A percentile compares a stretch with the other conserved stretches of the same genome.
Evolutionary conservation across 305 asterid genomes (phyloP).

Genomic region (Fraxinus sp.): DNA sequence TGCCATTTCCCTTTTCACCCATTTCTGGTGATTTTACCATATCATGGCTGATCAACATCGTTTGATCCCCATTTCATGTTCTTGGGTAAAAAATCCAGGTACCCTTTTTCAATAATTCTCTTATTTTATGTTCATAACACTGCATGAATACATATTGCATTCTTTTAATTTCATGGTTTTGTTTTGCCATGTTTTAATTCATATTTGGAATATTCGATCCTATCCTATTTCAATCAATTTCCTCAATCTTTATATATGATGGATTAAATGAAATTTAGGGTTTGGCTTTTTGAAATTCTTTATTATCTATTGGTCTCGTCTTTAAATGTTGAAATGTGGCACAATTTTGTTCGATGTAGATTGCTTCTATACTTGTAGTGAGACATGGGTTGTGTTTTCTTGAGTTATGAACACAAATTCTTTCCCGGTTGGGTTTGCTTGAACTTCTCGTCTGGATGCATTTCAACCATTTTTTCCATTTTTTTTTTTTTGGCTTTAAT

Average conservation of each 20-base stretch:
- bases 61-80: slow-evolving; percentile 16
- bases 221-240: background rate
- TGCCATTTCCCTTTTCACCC: background rate
- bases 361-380: background rate
- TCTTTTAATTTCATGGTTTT: background rate
- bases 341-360: background rate
- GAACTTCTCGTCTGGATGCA: background rate
- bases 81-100: background rate
- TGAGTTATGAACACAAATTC: background rate
- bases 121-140: background rate
- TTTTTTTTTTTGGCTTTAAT: background rate
- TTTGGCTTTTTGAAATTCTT: background rate
- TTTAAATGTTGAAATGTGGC: background rate
- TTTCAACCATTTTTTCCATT: background rate
- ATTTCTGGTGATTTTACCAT: slow-evolving; percentile 12
- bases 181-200: background rate
- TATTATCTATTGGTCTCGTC: background rate
- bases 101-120: background rate
- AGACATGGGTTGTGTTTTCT: background rate
- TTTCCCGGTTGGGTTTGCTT: background rate
- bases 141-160: background rate
- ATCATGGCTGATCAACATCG: slow-evolving; percentile 19
- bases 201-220: background rate
- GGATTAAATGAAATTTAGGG: slow-evolving; percentile 1
- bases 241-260: background rate